These are phyloP conservation scores for Entonaema liquescens DNA, from an alignment of 495 filamentous ascomycete species.

Conservation along the genomic window DNA sequence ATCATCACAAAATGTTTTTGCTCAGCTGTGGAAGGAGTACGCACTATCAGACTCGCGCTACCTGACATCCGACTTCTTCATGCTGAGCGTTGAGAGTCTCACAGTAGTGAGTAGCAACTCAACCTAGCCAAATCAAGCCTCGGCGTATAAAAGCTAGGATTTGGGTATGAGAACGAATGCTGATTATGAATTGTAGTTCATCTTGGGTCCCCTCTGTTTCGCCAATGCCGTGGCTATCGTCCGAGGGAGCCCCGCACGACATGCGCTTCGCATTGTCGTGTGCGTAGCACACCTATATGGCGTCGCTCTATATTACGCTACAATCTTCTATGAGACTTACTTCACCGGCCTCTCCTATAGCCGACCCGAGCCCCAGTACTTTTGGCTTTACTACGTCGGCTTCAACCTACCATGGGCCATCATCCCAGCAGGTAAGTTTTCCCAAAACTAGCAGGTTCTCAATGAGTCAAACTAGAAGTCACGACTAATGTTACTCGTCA, in stretches of 20 bases:
- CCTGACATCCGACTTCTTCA: slow-evolving; percentile 78
- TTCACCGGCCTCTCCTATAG: slow-evolving; percentile 67
- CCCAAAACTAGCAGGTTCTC: too few relatives aligned
- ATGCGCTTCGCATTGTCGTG: slow-evolving; percentile 75
- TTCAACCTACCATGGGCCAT: slow-evolving; percentile 91
- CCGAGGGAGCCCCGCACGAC: slow-evolving; percentile 65
- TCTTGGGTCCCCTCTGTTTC: slow-evolving; percentile 87
- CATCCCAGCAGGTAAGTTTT: slow-evolving; percentile 63
- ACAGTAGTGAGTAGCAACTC: slow-evolving; percentile 68
- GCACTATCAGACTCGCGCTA: slow-evolving; percentile 84
- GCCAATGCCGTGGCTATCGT: slow-evolving; percentile 67
- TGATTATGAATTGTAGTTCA: slow-evolving; percentile 38
- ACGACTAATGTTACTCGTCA: slow-evolving; percentile 33
- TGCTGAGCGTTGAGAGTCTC: slow-evolving; percentile 84
- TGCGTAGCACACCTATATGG: slow-evolving; percentile 87
- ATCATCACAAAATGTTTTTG: slow-evolving; percentile 62
- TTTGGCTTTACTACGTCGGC: slow-evolving; percentile 86
- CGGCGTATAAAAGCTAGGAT: background rate
- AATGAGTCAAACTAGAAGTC: background rate
- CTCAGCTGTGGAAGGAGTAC: slow-evolving; percentile 92
- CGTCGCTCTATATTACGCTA: slow-evolving; percentile 84
- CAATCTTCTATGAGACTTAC: slow-evolving; percentile 73
- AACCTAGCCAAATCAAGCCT: background rate
- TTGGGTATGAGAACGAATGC: slow-evolving; percentile 4
- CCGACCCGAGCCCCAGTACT: slow-evolving; percentile 81